Evolutionary conservation across 2,329 filamentous ascomycete genomes (phyloP).

Genomic region (Tolypocladium capitatum): DNA sequence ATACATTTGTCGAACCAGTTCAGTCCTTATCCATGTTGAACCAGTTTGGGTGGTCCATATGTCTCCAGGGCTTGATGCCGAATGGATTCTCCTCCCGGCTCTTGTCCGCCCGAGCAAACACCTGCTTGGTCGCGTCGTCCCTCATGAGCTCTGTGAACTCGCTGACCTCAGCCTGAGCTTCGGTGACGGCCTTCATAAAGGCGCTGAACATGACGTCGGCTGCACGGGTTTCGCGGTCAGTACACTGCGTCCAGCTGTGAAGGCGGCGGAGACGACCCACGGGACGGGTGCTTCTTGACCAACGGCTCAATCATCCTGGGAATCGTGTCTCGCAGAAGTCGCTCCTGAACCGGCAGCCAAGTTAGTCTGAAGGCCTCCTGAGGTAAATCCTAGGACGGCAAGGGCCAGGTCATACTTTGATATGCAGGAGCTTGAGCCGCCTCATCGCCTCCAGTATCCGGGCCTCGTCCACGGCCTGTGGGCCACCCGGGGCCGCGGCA

Average conservation of each 20-base stretch:
- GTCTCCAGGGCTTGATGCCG: constrained; percentile 45
- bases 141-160: constrained; percentile 35
- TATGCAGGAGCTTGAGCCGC: constrained; percentile 39
- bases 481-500: not conserved
- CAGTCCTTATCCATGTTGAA: constrained; percentile 21
- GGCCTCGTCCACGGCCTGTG: constrained; percentile 32
- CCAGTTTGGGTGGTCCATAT: constrained; percentile 48
- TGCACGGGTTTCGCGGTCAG: constrained; percentile 14
- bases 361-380: constrained; percentile 5
- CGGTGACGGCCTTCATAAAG: constrained; percentile 33
- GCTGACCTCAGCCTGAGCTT: constrained; percentile 36
- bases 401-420: constrained; percentile 28
- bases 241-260: not conserved
- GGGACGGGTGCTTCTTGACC: constrained; percentile 32
- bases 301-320: constrained; percentile 32
- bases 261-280: constrained; percentile 24
- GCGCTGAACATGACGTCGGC: constrained; percentile 35
- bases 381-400: not conserved
- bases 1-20: not conserved
- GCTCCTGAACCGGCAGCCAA: constrained; percentile 13
- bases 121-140: constrained; percentile 31
- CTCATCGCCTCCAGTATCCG: constrained; percentile 35
- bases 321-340: constrained; percentile 22
- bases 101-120: constrained; percentile 38
- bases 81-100: constrained; percentile 41